These are phyloP conservation scores for Austropuccinia psidii DNA, from an alignment of 1,284 basidiomycete genomes.

Conservation along the genomic window DNA sequence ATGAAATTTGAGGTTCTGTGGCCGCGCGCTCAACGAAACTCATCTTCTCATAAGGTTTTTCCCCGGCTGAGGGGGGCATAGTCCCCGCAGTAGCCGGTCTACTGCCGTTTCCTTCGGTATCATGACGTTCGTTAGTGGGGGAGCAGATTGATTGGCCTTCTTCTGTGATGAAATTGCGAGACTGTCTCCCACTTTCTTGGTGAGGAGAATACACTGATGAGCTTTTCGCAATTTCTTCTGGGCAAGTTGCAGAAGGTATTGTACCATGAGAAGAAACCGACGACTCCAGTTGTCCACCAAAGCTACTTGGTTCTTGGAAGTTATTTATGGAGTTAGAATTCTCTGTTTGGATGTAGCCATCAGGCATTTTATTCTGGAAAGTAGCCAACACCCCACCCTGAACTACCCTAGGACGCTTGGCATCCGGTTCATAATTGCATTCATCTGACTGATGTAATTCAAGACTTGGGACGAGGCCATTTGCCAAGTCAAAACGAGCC, in stretches of 20 bases:
- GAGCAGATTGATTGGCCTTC: neutral
- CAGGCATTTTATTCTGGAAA: too few relatives aligned
- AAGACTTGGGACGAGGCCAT: neutral
- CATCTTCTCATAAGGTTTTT: neutral
- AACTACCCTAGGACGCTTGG: slow-evolving; percentile 6
- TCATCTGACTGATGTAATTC: neutral
- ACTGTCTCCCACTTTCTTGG: neutral
- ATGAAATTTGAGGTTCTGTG: slow-evolving; percentile 3
- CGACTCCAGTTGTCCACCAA: neutral
- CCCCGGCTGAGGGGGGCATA: neutral
- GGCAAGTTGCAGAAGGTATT: neutral
- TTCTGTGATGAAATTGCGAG: too few relatives aligned
- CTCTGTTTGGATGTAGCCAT: too few relatives aligned
- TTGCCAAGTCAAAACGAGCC: neutral
- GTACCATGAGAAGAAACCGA: too few relatives aligned
- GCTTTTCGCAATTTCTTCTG: neutral
- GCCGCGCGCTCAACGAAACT: neutral
- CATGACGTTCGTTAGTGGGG: neutral
- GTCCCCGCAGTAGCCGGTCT: slow-evolving; percentile 13
- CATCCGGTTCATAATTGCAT: neutral
- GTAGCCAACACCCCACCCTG: neutral
- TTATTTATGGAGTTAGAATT: too few relatives aligned
- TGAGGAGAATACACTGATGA: too few relatives aligned
- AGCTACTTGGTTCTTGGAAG: neutral
- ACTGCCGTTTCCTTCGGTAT: neutral